These are phyloP conservation scores for Neocallimastix lanati DNA, from an alignment of 192 early-diverging fungal species.

Conservation along the genomic window DNA sequence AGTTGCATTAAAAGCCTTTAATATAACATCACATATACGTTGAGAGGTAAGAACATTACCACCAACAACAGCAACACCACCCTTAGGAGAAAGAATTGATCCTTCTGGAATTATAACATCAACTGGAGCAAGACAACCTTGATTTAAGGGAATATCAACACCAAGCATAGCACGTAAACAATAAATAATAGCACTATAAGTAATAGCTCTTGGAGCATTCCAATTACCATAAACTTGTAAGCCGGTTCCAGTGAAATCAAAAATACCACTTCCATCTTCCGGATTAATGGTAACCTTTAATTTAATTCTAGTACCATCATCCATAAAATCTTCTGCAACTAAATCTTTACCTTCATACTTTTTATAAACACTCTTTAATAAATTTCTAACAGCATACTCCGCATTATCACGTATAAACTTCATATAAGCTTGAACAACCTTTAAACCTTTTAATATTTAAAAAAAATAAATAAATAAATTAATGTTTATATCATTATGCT, in stretches of 20 bases:
- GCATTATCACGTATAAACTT: conserved; percentile 75
- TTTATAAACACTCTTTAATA: conserved; percentile 43
- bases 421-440: conserved; percentile 93
- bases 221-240: conserved; percentile 62
- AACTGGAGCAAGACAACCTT: conserved; percentile 74
- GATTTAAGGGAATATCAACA: conserved; percentile 84
- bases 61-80: conserved; percentile 81
- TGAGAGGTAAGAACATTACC: conserved; percentile 93
- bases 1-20: conserved; percentile 75
- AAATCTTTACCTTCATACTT: conserved; percentile 17
- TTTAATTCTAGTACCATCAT: conserved; percentile 71
- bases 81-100: conserved; percentile 62
- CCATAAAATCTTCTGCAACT: conserved; percentile 58
- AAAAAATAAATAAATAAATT: background rate
- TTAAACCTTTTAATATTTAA: conserved; percentile 15
- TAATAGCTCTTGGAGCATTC: conserved; percentile 23
- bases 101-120: conserved; percentile 55
- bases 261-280: conserved; percentile 47
- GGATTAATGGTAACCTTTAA: conserved; percentile 55
- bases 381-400: conserved; percentile 56
- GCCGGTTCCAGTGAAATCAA: conserved; percentile 84
- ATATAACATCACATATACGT: conserved; percentile 74
- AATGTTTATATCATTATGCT: background rate
- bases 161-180: conserved; percentile 80
- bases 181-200: conserved; percentile 89